These are phyloP conservation scores for Ampelomyces quisqualis DNA, from an alignment of 2,329 filamentous ascomycete genomes.

Conservation along the genomic window DNA sequence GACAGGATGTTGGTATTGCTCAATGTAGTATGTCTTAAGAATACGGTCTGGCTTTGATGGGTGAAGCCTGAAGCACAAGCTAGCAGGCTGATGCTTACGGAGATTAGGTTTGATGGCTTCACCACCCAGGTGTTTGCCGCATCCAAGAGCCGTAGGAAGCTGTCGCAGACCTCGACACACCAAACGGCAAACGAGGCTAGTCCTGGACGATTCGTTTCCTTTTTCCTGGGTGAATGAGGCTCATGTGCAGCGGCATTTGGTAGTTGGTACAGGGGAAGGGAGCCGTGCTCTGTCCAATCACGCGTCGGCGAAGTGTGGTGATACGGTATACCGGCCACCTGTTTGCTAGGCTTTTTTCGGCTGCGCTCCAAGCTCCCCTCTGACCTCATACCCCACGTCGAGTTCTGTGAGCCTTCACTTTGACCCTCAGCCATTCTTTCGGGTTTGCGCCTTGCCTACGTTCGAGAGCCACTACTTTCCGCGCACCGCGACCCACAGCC, in stretches of 20 bases:
- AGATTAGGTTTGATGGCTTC: no score
- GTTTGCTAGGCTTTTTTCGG: constrained; percentile 27
- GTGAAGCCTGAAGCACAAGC: no score
- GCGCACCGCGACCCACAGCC: constrained; percentile 35
- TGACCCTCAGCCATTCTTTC: constrained; percentile 24
- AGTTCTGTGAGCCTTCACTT: constrained; percentile 21
- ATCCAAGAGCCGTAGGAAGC: no score
- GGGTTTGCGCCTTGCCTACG: constrained; percentile 22
- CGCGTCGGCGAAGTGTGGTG: constrained; percentile 11
- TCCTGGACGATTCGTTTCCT: neutral
- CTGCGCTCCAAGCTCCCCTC: constrained; percentile 19
- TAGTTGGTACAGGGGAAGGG: neutral
- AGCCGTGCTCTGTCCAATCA: constrained; percentile 18
- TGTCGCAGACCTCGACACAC: no score
- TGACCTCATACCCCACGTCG: constrained; percentile 36
- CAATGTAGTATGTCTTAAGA: no score
- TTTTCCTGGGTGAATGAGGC: neutral
- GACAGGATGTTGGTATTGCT: no score
- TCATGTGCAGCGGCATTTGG: neutral
- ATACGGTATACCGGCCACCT: constrained; percentile 12
- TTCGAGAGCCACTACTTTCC: constrained; percentile 19
- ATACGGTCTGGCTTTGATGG: no score
- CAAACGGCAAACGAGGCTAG: neutral
- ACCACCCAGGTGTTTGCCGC: no score
- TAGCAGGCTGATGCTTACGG: no score